Percentiles rank a stretch among this genome's conserved stretches.
phyloP scores from a whole-genome alignment of 2,329 filamentous ascomycete genomes.

The Neocatenulostroma microsporum region DNA sequence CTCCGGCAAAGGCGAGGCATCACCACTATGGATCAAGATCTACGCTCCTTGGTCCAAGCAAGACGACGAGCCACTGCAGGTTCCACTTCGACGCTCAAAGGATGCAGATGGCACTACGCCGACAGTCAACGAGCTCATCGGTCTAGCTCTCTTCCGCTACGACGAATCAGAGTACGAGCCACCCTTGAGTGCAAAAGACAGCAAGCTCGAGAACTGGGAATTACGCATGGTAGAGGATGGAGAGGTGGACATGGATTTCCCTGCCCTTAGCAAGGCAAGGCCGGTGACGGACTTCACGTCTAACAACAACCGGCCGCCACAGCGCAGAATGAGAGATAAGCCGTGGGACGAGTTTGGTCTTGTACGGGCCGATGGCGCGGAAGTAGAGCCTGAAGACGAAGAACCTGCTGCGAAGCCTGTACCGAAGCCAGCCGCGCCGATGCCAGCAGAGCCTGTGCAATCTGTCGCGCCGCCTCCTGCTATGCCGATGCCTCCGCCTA shows the following conservation, averaged over 20 bases:
- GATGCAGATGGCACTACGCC: slow-evolving; percentile 59
- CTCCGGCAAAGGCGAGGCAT: slow-evolving; percentile 69
- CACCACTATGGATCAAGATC: slow-evolving; percentile 67
- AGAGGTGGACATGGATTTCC: slow-evolving; percentile 79
- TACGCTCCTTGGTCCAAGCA: slow-evolving; percentile 65
- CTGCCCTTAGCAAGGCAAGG: slow-evolving; percentile 65
- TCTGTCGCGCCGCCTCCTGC: slow-evolving; percentile 12
- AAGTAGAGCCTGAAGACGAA: slow-evolving; percentile 62
- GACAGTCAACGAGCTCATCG: slow-evolving; percentile 73
- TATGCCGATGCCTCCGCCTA: slow-evolving; percentile 12
- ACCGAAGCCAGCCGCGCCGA: slow-evolving; percentile 27
- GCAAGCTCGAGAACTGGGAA: slow-evolving; percentile 75
- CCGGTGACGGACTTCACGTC: slow-evolving; percentile 69
- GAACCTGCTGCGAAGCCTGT: slow-evolving; percentile 17
- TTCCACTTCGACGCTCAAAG: slow-evolving; percentile 61
- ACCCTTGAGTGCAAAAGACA: slow-evolving; percentile 54
- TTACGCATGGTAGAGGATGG: slow-evolving; percentile 77
- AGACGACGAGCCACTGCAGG: slow-evolving; percentile 59
- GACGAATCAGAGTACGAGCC: slow-evolving; percentile 68
- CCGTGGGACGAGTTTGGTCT: slow-evolving; percentile 78
- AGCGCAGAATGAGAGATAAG: slow-evolving; percentile 62
- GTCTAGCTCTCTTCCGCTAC: slow-evolving; percentile 69
- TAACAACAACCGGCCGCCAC: slow-evolving; percentile 62
- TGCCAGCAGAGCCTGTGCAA: slow-evolving; percentile 31
- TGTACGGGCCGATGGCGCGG: slow-evolving; percentile 58